Evolutionary conservation across 768 basidiomycete genomes (phyloP), one percentile per base, ranked within the genome.

Genomic region (Chalciporus chontae): DNA sequence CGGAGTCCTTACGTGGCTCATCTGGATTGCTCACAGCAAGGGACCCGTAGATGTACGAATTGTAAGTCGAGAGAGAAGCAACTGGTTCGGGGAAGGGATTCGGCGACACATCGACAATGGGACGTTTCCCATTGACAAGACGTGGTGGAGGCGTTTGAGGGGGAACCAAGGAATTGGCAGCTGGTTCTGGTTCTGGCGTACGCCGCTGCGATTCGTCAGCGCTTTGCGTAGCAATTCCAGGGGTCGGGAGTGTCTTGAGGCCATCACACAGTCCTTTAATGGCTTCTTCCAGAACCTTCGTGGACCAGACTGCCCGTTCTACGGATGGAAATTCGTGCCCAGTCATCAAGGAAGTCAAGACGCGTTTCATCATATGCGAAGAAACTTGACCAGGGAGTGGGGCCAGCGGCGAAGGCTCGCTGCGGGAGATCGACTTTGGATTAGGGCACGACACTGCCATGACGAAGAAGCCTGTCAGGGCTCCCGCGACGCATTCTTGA

Each of bases 381-480:
- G 85, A 73, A 31, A 94, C 82, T 62, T 85, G 78, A 1, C 84
- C 85, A 1, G 76, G 67, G 63, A 76, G 74, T 32, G 78, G 78
- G 1, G 72, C 77, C 18, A 79, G 71, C 43, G 77, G 73, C 24
- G 72, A 74, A n/a, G 65, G 63, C 26, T 61, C 66, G 24, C 69
- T 57, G 27, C 48, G 51, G 50, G 27, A 24, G 27, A 5, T 51
- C 26, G 47, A 24, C 40, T 17, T 31, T 29, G 56, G 53, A 34
- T 54, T 53, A 26, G 70, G 59, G 24, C 64, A 56, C 42, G 75
- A 73, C 55, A 76, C 70, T 26, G 79, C 74, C 55, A 88, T 58
- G n/a, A 81, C 79, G 64, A 97, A 97, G 72, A 99, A 99, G 0
- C 90, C 95, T 3, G 94, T 97, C 14, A 95, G 80, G 2, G 90